A percentile compares a stretch with the other conserved stretches of the same genome.
Evolutionary conservation across 2,329 filamentous ascomycete species (phyloP).

Genomic region (Talaromyces pinophilus): DNA sequence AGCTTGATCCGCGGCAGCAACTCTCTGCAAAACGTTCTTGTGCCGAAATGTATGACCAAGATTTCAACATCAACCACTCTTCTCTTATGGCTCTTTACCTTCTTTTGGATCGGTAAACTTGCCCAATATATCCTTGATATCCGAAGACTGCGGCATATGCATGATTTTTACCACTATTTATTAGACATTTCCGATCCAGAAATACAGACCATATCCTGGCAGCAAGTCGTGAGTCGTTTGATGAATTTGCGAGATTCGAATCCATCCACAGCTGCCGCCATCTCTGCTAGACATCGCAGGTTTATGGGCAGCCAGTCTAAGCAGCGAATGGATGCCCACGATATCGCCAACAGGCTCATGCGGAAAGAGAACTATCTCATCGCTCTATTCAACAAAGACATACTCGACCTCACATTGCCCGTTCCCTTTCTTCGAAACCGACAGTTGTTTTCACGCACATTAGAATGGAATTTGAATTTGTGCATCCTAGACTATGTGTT

Average conservation of each 20-base stretch:
- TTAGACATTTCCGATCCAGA: constrained; percentile 81
- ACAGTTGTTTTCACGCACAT: constrained; percentile 82
- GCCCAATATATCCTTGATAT: constrained; percentile 74
- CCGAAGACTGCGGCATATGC: constrained; percentile 71
- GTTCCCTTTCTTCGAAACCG: constrained; percentile 78
- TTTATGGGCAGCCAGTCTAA: constrained; percentile 82
- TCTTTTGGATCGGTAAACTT: constrained; percentile 81
- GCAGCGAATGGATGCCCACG: constrained; percentile 90
- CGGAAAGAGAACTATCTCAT: constrained; percentile 96
- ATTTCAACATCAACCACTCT: constrained; percentile 78
- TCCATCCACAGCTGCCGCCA: constrained; percentile 70
- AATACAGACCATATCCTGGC: constrained; percentile 94
- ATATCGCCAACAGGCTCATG: constrained; percentile 97
- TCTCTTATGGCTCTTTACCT: constrained; percentile 78
- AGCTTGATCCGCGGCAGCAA: constrained; percentile 67
- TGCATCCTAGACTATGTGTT: constrained; percentile 94
- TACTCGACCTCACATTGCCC: constrained; percentile 81
- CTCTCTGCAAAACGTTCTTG: constrained; percentile 60
- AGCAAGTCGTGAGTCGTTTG: constrained; percentile 80
- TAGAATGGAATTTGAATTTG: constrained; percentile 89
- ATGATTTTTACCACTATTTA: constrained; percentile 81
- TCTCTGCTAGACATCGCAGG: constrained; percentile 60
- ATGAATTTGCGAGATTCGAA: constrained; percentile 85
- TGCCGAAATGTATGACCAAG: constrained; percentile 71
- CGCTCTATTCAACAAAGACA: constrained; percentile 94